Percentiles rank a stretch among this genome's conserved stretches.
Evolutionary conservation across 2,329 filamentous ascomycete species (phyloP).

Genomic region (Pseudocercospora crystallina): DNA sequence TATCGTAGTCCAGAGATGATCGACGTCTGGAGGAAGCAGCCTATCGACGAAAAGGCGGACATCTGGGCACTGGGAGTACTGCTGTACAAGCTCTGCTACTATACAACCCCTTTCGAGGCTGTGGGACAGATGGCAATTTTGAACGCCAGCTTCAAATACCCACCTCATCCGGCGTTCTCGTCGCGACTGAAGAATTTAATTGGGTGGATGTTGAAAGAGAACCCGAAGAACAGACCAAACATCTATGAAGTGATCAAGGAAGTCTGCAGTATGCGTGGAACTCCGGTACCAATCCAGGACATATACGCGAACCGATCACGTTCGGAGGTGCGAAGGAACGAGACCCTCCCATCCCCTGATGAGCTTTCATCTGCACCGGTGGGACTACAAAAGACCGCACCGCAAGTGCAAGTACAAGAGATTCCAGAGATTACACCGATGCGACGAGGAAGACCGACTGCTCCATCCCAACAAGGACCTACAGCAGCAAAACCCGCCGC

Average conservation of each 20-base stretch:
- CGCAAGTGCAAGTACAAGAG: slow-evolving; percentile 65
- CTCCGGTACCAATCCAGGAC: slow-evolving; percentile 81
- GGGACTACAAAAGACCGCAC: slow-evolving; percentile 79
- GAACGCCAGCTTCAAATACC: slow-evolving; percentile 92
- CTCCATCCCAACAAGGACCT: slow-evolving; percentile 45
- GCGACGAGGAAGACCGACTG: slow-evolving; percentile 72
- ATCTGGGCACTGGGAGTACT: slow-evolving; percentile 96
- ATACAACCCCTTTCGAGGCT: slow-evolving; percentile 97
- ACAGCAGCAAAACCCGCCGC: slow-evolving; percentile 47
- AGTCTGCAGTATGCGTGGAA: slow-evolving; percentile 83
- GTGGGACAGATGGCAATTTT: slow-evolving; percentile 96
- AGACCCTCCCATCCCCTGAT: slow-evolving; percentile 59
- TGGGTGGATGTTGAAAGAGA: slow-evolving; percentile 86
- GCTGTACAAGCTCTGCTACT: slow-evolving; percentile 97
- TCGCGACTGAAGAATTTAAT: slow-evolving; percentile 87
- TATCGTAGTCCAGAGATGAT: slow-evolving; percentile 99
- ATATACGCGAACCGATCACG: slow-evolving; percentile 58
- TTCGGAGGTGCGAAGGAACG: slow-evolving; percentile 62
- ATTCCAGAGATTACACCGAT: slow-evolving; percentile 92
- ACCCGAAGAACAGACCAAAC: slow-evolving; percentile 76
- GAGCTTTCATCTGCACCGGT: slow-evolving; percentile 47
- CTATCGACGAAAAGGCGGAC: slow-evolving; percentile 97
- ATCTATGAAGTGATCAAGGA: slow-evolving; percentile 92
- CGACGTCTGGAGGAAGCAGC: slow-evolving; percentile 92
- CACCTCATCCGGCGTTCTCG: slow-evolving; percentile 83